Base-by-base conservation (phyloP, 2,329 filamentous ascomycete genomes). In the Penicillium brevicompactum region DNA sequence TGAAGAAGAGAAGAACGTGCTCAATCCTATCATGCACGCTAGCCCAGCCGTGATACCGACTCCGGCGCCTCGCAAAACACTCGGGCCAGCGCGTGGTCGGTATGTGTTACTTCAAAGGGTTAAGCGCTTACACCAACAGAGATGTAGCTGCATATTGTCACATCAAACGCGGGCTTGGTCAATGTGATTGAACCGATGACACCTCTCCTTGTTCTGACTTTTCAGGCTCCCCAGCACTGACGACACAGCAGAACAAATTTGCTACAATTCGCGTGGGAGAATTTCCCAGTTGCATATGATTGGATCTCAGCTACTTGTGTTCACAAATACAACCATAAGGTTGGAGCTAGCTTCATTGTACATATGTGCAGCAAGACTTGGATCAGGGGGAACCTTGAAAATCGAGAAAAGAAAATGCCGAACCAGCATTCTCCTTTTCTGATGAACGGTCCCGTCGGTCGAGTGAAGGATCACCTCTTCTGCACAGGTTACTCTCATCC, bases 31-130 rank as follows among this genome's bases (percentile, higher is more conserved):
- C 34, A 38, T 49, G 16, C 46, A 54, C 22, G 46, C 51, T 58
- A 53, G 34, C 34, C 13, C 31, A 34, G 31, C 31, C 31, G 31
- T 53, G 49, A 22, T 37, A 32, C 9, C 31, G 11, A 30, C 42
- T 54, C 52, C 10, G 47, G 49, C 51, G 53, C 55, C 51, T 59
- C 51, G 49, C 52, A 31, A 46, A 42, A 49, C 49, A 55, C 50
- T 60, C 55, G 55, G 57, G 37, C 57, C 57, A 63, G 41, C 50
- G 43, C 50, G 57, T 56, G 55, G 49, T 53, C 58, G 51, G 49
- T 40, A 48, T 46, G 16, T 48, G 27, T 51, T 60, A 32, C 60
- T 57, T 45, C 34, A 61, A 55, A 45, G 34, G 59, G 59, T 27
- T 49, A 56, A 54, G 59, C 56, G 55, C 40, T 34, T 9, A 44